Evolutionary conservation across 768 basidiomycete genomes (phyloP), one percentile per base, ranked within the genome.

Genomic region (Phylloporus rhodoxanthus): DNA sequence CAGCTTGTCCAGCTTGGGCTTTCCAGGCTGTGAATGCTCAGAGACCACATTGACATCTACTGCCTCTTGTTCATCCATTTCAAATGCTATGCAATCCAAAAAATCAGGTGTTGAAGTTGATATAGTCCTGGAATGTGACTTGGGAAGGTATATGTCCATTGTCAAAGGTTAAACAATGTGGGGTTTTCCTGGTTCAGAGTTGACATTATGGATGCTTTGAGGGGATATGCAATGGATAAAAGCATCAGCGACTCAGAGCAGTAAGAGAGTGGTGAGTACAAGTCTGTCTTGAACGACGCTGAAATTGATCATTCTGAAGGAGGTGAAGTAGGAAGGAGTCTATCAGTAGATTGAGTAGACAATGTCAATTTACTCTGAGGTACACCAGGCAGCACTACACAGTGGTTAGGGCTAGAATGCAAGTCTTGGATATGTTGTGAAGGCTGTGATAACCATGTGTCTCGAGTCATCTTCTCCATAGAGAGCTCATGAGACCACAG

Each of bases 21-120:
- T 77, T 3, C 88, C 88, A 4, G 77, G 75, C 39, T 80, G 70
- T 25, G 80, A 81, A 48, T 77, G 70, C 66, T 88, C 86, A 7
- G 82, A 70, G 40, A 88, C 71, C 20, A 76, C 57, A 17, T 71
- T 70, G 51, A 87, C 70, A 53, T 87, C 85, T 5, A 68, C 65
- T 57, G 79, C 70, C 61, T 91, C 87, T 45, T 70, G 65, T 23
- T 74, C 73, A 48, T 81, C 78, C 49, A 87, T 65, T 48, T 76
- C 74, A 15, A 84, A 68, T 50, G 64, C 54, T 3, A 41, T 17
- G 5, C 45, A 11, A 19, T 57, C 47, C n/a, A 32, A 37, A 11
- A 5, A 1, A 8, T 29, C 33, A 32, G 10, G 14, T 10, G 44
- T 8, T 17, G 15, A 19, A 4, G 33, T 17, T 23, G 50, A 48